Evolutionary conservation across 148 eudicot species (phyloP), one percentile per base, ranked within the genome.

Genomic region (Agrostemma githago): DNA sequence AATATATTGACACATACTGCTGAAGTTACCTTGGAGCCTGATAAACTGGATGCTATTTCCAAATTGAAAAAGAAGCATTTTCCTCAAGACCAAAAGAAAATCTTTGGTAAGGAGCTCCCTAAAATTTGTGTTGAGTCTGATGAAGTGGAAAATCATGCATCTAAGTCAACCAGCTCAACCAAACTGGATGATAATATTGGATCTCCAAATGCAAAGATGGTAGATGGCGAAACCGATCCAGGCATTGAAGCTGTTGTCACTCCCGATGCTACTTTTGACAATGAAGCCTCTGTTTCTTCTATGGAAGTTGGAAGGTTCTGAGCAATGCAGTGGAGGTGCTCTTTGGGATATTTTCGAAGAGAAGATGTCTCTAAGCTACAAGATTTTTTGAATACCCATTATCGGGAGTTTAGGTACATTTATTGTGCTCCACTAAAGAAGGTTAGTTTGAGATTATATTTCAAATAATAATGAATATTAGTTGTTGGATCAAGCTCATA

Each of bases 291-390:
- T 12, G 71, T 43, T 42, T 2, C 71, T 44, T 68, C 57, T 43
- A 5, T 20, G 56, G n/a, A 46, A 19, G 61, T 70, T 4, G 72
- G 72, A 53, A 26, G 60, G 42, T 70, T 72, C 74, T 53, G 79
- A 77, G 58, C 41, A 39, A 41, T 21, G 2, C 0, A 71, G 79
- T 46, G 90, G 85, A 59, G 97, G 94, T 74, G 97, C 92, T 65
- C 72, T 91, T 21, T 92, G 92, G 97, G 92, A 92, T 60, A 88
- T 92, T 26, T 92, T 89, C 37, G 90, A 57, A 77, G 92, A 73
- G 73, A 89, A 80, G 92, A 91, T 84, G 85, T 83, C 42, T 84
- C 85, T 57, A 85, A 86, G 84, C 87, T 91, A 64, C 79, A 85
- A 77, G 90, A 91, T 42, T 91, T 85, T 78, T 85, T 89, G 61